A percentile compares a stretch with the other conserved stretches of the same genome.
phyloP scores from a whole-genome alignment of 2,329 filamentous ascomycete genomes.

The Talaromyces sp. region DNA sequence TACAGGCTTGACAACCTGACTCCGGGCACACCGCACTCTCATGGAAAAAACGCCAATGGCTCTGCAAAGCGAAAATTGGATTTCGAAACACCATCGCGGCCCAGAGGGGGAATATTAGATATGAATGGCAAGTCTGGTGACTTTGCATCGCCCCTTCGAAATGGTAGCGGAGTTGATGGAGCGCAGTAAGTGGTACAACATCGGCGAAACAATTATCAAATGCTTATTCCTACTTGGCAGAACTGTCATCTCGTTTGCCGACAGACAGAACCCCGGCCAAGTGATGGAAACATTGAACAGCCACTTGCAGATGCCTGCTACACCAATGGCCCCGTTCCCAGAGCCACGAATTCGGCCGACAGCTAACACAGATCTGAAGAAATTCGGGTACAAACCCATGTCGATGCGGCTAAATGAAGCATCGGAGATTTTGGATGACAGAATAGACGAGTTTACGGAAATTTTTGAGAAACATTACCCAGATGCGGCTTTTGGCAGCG shows the following conservation, averaged over 20 bases:
- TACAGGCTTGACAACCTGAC: constrained; percentile 62
- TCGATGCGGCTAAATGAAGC: constrained; percentile 92
- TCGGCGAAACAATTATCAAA: background rate
- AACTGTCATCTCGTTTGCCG: constrained; percentile 63
- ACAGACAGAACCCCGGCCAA: constrained; percentile 75
- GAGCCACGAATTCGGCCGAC: constrained; percentile 80
- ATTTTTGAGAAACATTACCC: constrained; percentile 72
- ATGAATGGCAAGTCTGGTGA: constrained; percentile 49
- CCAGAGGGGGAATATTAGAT: constrained; percentile 40
- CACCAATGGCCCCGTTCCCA: constrained; percentile 66
- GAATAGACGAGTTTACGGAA: constrained; percentile 84
- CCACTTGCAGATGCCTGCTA: constrained; percentile 62
- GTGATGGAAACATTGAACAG: constrained; percentile 78
- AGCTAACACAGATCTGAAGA: constrained; percentile 82
- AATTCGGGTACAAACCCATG: constrained; percentile 86
- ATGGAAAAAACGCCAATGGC: constrained; percentile 30
- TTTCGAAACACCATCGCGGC: constrained; percentile 43
- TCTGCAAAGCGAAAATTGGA: constrained; percentile 52
- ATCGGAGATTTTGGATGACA: constrained; percentile 88
- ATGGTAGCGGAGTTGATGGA: constrained; percentile 30
- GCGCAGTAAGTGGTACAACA: constrained; percentile 31
- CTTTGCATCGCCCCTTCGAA: constrained; percentile 31
- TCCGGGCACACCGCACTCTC: constrained; percentile 54
- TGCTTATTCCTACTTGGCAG: constrained; percentile 31
- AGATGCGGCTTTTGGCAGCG: constrained; percentile 79